A percentile compares a stretch with the other conserved stretches of the same genome.
Evolutionary conservation across 495 filamentous ascomycete genomes (phyloP).

Genomic region (Amphirosellinia nigrospora): DNA sequence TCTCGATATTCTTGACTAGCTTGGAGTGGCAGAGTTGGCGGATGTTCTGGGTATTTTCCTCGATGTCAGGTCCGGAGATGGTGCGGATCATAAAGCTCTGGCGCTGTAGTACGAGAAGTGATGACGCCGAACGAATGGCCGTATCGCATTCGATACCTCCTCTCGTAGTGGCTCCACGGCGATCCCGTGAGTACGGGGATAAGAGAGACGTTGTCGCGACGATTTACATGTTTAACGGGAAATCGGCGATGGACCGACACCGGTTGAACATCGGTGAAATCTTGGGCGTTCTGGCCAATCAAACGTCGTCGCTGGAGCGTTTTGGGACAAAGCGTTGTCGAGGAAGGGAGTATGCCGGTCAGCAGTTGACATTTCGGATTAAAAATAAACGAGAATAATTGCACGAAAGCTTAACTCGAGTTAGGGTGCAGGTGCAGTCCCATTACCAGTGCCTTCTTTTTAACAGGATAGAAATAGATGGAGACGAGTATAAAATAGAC

Average conservation of each 20-base stretch:
- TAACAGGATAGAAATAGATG: background rate
- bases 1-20: conserved; percentile 16
- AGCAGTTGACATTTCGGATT: background rate
- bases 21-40: conserved; percentile 12
- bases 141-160: background rate
- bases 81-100: conserved; percentile 18
- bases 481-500: background rate
- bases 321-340: background rate
- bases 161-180: background rate
- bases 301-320: no score
- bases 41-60: conserved; percentile 19
- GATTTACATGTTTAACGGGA: no score
- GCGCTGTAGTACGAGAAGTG: conserved; percentile 9
- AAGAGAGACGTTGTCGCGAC: no score
- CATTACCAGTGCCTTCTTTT: no score
- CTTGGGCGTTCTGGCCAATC: no score
- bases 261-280: no score
- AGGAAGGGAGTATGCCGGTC: background rate
- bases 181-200: no score
- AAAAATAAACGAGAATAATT: background rate
- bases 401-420: background rate
- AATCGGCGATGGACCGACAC: no score
- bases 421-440: background rate
- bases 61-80: conserved; percentile 4
- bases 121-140: conserved; percentile 7